Base-by-base conservation (phyloP, 768 basidiomycete species). In the Mycena vulgaris region DNA sequence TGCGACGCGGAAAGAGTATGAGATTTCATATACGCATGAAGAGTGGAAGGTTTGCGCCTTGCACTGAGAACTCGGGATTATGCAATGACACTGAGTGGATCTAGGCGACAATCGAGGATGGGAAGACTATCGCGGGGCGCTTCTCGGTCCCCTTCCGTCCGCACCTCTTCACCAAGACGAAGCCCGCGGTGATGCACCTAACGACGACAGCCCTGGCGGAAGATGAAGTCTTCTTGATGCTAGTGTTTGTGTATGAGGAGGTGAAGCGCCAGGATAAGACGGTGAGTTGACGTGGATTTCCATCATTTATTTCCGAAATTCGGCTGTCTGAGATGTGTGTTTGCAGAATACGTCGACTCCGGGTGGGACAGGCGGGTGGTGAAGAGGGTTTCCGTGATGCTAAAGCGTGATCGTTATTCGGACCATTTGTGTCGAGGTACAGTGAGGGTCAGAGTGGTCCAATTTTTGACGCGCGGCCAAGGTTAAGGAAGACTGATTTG, bases 71-170 rank as follows among this genome's bases (percentile, higher is more conserved):
- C n/a, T n/a, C n/a, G n/a, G n/a, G n/a, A n/a, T n/a, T n/a, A n/a
- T n/a, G n/a, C n/a, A n/a, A n/a, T n/a, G n/a, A n/a, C n/a, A n/a
- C n/a, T n/a, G n/a, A n/a, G n/a, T n/a, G n/a, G n/a, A n/a, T n/a
- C n/a, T n/a, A 72, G 71, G 67, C 67, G 69, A 81, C 68, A 47
- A 73, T 61, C 70, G 73, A 68, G 4, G 67, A 72, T 13, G 68
- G 60, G 2, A 67, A 56, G 35, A 56, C 61, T 3, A 63, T 47
- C 37, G 69, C 66, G 23, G 87, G 79, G 0, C 80, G 78, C 13
- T 84, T 88, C 58, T 73, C 75, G 3, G 83, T 86, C 2, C 84
- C 87, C 2, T 84, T 80, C 56, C 84, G 87, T 25, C 87, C 86
- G 6, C 85, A 85, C 59, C 77, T 89, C 3, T 87, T 88, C 72